These are phyloP conservation scores for Fusarium redolens DNA, from an alignment of 2,329 filamentous ascomycete genomes.

Conservation along the genomic window DNA sequence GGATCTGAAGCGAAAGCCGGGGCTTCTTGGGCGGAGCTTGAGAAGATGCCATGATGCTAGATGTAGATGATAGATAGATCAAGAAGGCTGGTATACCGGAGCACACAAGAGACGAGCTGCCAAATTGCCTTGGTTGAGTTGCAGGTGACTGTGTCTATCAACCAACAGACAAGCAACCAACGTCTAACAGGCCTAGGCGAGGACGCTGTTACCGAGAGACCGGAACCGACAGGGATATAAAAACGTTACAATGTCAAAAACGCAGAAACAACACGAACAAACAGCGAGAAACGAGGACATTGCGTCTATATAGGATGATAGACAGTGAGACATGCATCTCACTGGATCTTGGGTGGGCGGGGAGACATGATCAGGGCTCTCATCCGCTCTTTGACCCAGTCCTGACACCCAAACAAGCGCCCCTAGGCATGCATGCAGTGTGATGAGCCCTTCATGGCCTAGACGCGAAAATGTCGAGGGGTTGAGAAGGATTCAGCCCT, in stretches of 20 bases:
- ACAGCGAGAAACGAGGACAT: slow-evolving; percentile 39
- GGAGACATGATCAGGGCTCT: slow-evolving; percentile 11
- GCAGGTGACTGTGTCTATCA: slow-evolving; percentile 22
- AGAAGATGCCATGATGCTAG: slow-evolving; percentile 51
- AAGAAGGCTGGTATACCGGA: slow-evolving; percentile 2
- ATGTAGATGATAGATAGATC: slow-evolving; percentile 8
- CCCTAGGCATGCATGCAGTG: slow-evolving; percentile 47
- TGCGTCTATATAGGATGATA: slow-evolving; percentile 45
- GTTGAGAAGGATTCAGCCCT: slow-evolving; percentile 37
- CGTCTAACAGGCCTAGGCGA: slow-evolving; percentile 30
- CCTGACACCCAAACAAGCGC: slow-evolving; percentile 41
- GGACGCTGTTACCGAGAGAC: slow-evolving; percentile 36
- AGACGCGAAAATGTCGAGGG: slow-evolving; percentile 33
- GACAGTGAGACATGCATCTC: slow-evolving; percentile 24
- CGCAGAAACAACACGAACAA: slow-evolving; percentile 32
- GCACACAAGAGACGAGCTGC: slow-evolving; percentile 7
- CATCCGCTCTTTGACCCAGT: slow-evolving; percentile 21
- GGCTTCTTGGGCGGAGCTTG: slow-evolving; percentile 61
- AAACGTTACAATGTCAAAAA: slow-evolving; percentile 33
- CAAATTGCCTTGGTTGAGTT: slow-evolving; percentile 6
- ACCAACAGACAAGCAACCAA: slow-evolving; percentile 35
- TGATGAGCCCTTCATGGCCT: slow-evolving; percentile 41
- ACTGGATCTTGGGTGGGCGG: slow-evolving; percentile 20
- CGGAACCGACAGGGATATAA: slow-evolving; percentile 42
- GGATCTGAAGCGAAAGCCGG: slow-evolving; percentile 67